These are phyloP conservation scores for Lichenothelia convexa DNA, from an alignment of 495 filamentous ascomycete species.

Conservation along the genomic window DNA sequence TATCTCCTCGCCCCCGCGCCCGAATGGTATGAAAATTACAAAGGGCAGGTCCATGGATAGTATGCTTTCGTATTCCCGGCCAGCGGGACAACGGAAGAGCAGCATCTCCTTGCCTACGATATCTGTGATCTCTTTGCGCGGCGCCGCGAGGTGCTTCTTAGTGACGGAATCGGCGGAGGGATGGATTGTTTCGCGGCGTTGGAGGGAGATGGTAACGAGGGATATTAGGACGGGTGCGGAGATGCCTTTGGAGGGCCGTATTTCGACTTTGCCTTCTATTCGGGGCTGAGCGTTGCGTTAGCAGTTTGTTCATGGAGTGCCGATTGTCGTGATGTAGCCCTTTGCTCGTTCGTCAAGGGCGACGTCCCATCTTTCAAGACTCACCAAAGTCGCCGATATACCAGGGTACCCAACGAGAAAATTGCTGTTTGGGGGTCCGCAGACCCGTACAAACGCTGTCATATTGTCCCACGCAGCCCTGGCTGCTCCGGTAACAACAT, in stretches of 20 bases:
- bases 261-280: conserved; percentile 96
- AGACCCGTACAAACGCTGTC: conserved; percentile 90
- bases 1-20: conserved; percentile 70
- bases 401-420: conserved; percentile 94
- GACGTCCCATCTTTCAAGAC: no score
- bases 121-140: conserved; percentile 77
- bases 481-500: neutral
- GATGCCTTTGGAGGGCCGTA: conserved; percentile 64
- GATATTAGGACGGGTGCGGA: conserved; percentile 81
- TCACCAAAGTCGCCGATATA: conserved; percentile 91
- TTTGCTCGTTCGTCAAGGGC: no score
- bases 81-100: conserved; percentile 66
- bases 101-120: conserved; percentile 92
- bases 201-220: conserved; percentile 82
- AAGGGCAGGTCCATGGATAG: conserved; percentile 97
- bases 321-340: no score
- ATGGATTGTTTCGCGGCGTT: conserved; percentile 89
- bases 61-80: conserved; percentile 70
- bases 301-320: no score
- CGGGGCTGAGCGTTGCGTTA: conserved; percentile 42
- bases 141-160: conserved; percentile 80
- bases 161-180: conserved; percentile 84
- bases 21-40: conserved; percentile 90
- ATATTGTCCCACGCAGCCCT: conserved; percentile 25
- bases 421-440: conserved; percentile 90